Base-by-base conservation (phyloP, 1,139 yeast species). In the Debaryomycetaceae sp. region DNA sequence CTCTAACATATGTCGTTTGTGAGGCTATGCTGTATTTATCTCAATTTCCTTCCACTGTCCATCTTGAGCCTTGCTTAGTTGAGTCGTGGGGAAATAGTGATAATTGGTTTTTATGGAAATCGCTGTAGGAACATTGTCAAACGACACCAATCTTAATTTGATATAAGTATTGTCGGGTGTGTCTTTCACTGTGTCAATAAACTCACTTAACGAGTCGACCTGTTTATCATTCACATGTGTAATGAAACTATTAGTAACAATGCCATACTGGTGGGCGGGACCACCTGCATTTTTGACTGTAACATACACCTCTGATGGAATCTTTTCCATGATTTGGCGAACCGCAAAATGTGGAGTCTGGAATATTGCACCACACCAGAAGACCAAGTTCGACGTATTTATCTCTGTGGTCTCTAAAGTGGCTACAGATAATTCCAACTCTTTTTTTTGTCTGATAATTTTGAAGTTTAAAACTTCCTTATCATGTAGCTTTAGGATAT, bases 1-100 rank as follows among this genome's bases (percentile, higher is more conserved):
- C 24, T 36, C 6, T n/a, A 6, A 20, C n/a, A 14, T 9, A 11
- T 24, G 22, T n/a, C 2, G 17, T 14, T 34, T 14, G 17, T n/a
- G 14, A 34, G 33, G 23, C 31, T 39, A 39, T 39, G 34, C 34
- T 14, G n/a, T 39, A 23, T 33, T 34, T 23, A 39, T 24, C 14
- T 22, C 42, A 39, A 34, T 59, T 51, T 76, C 79, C 37, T 68
- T 64, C 89, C 90, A 83, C 50, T 73, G 70, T 9, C 73, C 74
- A 1, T 53, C 61, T 9, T 54, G 56, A 49, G 76, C 72, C 53
- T 76, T 78, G 51, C 71, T 75, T 52, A 87, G 63, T 58, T 85
- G 91, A 8, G 80, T 75, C 0, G 96, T 89, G 38, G 96, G 95
- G 75, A 87, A 90, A 60, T 90, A 91, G 60, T 90, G 97, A 57